Evolutionary conservation across 305 asterid species (phyloP).

Genomic region (Rubia tinctorum): DNA sequence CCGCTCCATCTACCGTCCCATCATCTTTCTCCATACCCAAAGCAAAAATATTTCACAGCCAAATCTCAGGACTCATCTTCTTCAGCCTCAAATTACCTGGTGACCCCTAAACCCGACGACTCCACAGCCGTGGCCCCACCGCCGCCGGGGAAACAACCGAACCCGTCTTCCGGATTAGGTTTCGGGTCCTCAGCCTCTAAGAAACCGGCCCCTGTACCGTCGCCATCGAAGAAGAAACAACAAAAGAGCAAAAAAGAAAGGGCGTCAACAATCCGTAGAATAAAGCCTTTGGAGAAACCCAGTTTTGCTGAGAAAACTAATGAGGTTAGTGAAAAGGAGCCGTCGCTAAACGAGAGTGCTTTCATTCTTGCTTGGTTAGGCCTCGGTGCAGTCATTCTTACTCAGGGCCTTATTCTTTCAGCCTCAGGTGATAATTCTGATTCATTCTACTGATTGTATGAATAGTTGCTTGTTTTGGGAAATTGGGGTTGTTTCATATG

Average conservation of each 20-base stretch:
- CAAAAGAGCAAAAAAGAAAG: constrained; percentile 56
- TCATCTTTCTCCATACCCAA: constrained; percentile 4
- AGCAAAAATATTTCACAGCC: constrained; percentile 13
- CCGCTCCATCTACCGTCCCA: constrained; percentile 10
- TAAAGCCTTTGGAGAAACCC: constrained; percentile 53
- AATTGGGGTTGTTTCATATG: neutral
- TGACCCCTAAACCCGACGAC: constrained; percentile 16
- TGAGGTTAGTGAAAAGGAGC: constrained; percentile 48
- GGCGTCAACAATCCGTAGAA: constrained; percentile 62
- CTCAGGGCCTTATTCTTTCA: constrained; percentile 74
- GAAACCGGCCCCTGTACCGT: neutral
- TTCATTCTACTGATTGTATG: neutral
- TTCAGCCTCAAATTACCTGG: constrained; percentile 18
- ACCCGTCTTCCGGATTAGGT: constrained; percentile 29
- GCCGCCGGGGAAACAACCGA: constrained; percentile 15
- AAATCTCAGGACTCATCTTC: constrained; percentile 28
- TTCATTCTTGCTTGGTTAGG: constrained; percentile 93
- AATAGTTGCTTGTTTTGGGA: neutral
- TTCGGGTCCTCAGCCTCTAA: constrained; percentile 24
- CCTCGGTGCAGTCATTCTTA: constrained; percentile 66
- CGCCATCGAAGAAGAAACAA: constrained; percentile 35
- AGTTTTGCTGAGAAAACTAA: constrained; percentile 43
- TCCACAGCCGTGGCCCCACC: constrained; percentile 23
- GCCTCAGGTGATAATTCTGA: constrained; percentile 55
- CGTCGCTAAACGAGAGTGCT: constrained; percentile 66